Conservation (phyloP, 148 eudicot species). For the Rhododendron henanense region DNA sequence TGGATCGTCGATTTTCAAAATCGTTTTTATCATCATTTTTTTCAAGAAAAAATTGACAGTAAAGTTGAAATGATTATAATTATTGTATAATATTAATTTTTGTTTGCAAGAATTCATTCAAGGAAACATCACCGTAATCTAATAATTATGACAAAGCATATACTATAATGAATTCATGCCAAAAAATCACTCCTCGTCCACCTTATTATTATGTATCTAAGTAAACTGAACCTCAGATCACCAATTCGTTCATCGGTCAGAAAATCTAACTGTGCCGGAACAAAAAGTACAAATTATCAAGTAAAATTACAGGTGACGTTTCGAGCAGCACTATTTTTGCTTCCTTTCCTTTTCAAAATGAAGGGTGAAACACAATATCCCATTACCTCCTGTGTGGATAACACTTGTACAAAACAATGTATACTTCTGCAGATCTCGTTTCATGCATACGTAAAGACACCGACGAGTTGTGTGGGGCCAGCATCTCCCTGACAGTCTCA, state of each 20-base stretch:
- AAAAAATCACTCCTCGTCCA: neutral
- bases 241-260: neutral
- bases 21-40: neutral
- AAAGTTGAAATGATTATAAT: neutral
- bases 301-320: neutral
- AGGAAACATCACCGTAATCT: neutral
- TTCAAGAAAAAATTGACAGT: neutral
- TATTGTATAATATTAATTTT: neutral
- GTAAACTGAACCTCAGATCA: neutral
- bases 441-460: neutral
- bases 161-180: neutral
- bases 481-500: neutral
- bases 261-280: neutral
- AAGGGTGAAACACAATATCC: neutral
- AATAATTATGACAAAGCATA: no score
- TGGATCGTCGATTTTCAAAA: neutral
- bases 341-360: neutral
- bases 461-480: neutral
- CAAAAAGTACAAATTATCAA: neutral
- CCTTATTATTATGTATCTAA: neutral
- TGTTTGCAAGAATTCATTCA: neutral
- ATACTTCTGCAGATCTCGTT: slow-evolving; percentile 3
- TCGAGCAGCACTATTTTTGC: neutral
- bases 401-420: neutral
- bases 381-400: neutral